Conservation (phyloP, 495 filamentous ascomycete species). For the Penicillium subrubescens region DNA sequence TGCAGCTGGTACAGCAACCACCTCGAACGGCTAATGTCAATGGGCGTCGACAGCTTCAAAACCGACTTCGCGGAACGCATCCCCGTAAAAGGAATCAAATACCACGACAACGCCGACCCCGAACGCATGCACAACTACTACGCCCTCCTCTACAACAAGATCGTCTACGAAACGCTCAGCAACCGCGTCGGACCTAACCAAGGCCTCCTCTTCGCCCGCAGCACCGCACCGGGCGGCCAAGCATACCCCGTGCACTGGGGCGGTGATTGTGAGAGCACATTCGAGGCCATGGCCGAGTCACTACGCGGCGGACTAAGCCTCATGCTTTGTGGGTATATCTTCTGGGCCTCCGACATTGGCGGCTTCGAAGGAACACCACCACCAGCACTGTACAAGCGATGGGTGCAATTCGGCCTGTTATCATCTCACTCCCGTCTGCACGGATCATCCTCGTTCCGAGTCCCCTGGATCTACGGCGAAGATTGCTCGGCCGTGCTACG, state of each 20-base stretch:
- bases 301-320: constrained; percentile 69
- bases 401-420: constrained; percentile 72
- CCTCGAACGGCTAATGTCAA: constrained; percentile 60
- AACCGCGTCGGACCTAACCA: constrained; percentile 57
- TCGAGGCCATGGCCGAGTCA: constrained; percentile 73
- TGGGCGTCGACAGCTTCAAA: constrained; percentile 70
- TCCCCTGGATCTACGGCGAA: constrained; percentile 71
- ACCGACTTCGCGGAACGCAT: constrained; percentile 76
- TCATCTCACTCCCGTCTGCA: constrained; percentile 70
- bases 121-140: constrained; percentile 76
- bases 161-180: constrained; percentile 67
- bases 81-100: constrained; percentile 61
- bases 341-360: constrained; percentile 73
- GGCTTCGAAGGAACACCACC: constrained; percentile 71
- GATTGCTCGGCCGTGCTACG: constrained; percentile 60
- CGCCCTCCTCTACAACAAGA: constrained; percentile 67
- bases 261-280: constrained; percentile 73
- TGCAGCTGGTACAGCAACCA: constrained; percentile 61
- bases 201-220: constrained; percentile 68
- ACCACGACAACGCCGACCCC: constrained; percentile 59
- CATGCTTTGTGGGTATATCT: constrained; percentile 65
- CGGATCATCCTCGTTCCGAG: constrained; percentile 66
- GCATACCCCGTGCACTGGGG: constrained; percentile 66
- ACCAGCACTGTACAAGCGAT: constrained; percentile 73
- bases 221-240: constrained; percentile 67